A percentile compares a stretch with the other conserved stretches of the same genome.
Evolutionary conservation across 1,139 yeast genomes (phyloP).

Genomic region (Zygoascus hellenicus): DNA sequence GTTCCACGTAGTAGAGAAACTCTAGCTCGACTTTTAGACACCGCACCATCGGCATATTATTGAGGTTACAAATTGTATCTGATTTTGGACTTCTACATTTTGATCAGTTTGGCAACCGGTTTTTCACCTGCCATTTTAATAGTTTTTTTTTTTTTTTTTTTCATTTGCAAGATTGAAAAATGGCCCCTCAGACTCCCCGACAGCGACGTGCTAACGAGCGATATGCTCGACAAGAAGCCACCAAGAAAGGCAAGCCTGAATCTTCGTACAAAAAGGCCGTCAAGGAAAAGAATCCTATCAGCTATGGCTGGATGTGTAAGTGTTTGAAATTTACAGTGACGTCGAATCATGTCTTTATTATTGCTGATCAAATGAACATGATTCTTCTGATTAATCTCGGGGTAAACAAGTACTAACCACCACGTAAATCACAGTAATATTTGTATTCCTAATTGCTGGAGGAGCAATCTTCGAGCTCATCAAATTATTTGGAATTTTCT

Average conservation of each 20-base stretch:
- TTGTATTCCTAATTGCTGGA: conserved; percentile 71
- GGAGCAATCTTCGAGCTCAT: conserved; percentile 75
- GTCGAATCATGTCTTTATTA: no score
- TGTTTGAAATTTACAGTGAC: conserved; percentile 15
- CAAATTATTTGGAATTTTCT: conserved; percentile 27
- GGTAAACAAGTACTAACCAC: not conserved
- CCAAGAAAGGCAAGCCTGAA: conserved; percentile 56
- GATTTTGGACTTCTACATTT: no score
- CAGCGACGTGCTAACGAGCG: conserved; percentile 81
- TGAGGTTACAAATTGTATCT: no score
- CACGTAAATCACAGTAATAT: conserved; percentile 33
- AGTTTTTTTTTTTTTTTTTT: no score
- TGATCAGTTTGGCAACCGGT: no score
- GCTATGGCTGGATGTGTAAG: conserved; percentile 55
- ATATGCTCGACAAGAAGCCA: conserved; percentile 67
- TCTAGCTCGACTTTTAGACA: no score
- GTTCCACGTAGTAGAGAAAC: no score
- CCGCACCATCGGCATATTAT: no score
- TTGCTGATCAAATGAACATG: not conserved
- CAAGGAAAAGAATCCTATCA: conserved; percentile 43
- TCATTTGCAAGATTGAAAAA: conserved; percentile 1
- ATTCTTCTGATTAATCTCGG: not conserved
- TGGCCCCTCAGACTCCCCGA: conserved; percentile 60
- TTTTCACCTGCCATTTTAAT: no score
- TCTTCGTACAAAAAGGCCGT: conserved; percentile 45